A percentile compares a stretch with the other conserved stretches of the same genome.
These are phyloP conservation scores for Amauroascus verrucosus DNA, from an alignment of 2,329 filamentous ascomycete genomes.

Conservation along the genomic window DNA sequence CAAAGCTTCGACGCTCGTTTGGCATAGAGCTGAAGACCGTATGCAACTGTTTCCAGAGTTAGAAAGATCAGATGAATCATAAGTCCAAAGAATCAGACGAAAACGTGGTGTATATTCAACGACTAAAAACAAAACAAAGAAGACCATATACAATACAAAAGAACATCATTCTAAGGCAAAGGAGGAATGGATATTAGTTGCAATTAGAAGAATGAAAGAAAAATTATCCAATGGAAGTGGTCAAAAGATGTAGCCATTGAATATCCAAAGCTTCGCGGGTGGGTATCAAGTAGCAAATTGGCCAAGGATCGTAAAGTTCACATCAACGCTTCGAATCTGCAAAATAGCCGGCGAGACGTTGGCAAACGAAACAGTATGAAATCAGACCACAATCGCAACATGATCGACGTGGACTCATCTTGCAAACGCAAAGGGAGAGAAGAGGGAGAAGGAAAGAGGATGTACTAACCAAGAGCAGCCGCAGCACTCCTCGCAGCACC, in stretches of 20 bases:
- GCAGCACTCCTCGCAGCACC: conserved; percentile 29
- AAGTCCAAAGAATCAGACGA: no score
- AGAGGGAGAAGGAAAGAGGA: conserved; percentile 25
- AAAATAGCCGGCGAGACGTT: background rate
- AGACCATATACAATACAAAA: no score
- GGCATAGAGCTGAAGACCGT: conserved; percentile 24
- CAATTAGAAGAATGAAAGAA: background rate
- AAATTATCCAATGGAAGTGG: background rate
- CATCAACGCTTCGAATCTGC: background rate
- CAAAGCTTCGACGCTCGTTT: conserved; percentile 29
- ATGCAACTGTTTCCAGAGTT: conserved; percentile 12
- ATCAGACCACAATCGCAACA: background rate
- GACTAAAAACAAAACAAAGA: no score
- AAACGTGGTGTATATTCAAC: no score
- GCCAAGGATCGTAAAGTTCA: background rate
- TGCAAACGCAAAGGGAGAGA: background rate
- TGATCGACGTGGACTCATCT: background rate
- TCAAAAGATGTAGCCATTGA: background rate
- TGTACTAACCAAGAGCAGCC: conserved; percentile 33
- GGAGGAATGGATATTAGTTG: background rate
- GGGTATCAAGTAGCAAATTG: background rate
- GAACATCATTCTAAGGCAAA: no score
- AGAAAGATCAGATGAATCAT: background rate
- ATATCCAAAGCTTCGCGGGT: background rate
- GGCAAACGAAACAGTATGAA: conserved; percentile 9